Evolutionary conservation across 2,329 filamentous ascomycete species (phyloP), one percentile per base, ranked within the genome.

Genomic region (Parascedosporium putredinis): DNA sequence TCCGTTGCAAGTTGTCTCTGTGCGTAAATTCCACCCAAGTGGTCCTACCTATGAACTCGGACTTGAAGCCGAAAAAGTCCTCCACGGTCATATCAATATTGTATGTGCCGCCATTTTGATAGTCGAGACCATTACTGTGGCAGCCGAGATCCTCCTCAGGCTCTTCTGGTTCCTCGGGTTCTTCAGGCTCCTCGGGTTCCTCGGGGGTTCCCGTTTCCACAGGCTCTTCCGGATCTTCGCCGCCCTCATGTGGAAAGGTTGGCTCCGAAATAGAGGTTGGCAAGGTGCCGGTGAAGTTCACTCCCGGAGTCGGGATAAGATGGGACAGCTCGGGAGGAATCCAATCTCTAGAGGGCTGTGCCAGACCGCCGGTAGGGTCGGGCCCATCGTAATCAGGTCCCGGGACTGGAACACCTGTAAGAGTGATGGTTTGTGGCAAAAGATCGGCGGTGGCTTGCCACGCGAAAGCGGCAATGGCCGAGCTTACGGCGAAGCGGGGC

Each of bases 1-100:
- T n/a, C n/a, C n/a, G n/a, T n/a, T n/a, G n/a, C 33, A 16, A 42
- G 34, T 9, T 12, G 20, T 12, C 8, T 20, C 29, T 8, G 23
- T 16, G 16, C 14, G 18, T 16, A n/a, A 12, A n/a, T n/a, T n/a
- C n/a, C n/a, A n/a, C n/a, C n/a, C 10, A 47, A 18, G 16, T 36
- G 20, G 10, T 8, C 48, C 8, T 45, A 50, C 48, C 48, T n/a
- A 27, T 33, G 29, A 50, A 50, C n/a, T 16, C 29, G n/a, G 48
- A 50, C 23, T 24, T 50, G 48, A 50, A 50, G 9, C 16, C 38
- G 31, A 50, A 50, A 27, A 50, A 50, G 12, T 50, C 29, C 23
- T 50, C 48, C 4, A 31, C 33, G 6, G 48, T 50, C 14, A 44
- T 24, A 27, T 50, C 42, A 18, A 50, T 50, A n/a, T 45, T 50